A percentile compares a stretch with the other conserved stretches of the same genome.
Evolutionary conservation across 2,329 filamentous ascomycete species (phyloP).

Genomic region (Thielaviopsis musarum): DNA sequence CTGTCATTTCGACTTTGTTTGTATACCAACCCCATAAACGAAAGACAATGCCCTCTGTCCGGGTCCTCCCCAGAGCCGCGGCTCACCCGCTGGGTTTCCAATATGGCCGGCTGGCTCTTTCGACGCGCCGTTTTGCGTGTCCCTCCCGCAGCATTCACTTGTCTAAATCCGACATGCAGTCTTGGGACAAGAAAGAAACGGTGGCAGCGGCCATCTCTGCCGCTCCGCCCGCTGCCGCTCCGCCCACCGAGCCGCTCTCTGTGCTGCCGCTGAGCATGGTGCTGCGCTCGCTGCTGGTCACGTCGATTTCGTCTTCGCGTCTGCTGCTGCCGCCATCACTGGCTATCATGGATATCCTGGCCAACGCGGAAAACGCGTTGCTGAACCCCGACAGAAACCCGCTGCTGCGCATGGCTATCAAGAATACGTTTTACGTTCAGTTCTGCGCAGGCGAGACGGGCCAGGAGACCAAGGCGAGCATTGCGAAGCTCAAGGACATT

Average conservation of each 20-base stretch:
- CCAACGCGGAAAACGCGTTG: conserved; percentile 47
- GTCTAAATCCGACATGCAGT: conserved; percentile 3
- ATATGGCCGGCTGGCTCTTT: neutral
- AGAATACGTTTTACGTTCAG: conserved; percentile 75
- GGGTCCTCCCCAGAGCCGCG: neutral
- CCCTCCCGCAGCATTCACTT: neutral
- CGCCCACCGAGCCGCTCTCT: conserved; percentile 32
- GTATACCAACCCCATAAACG: neutral
- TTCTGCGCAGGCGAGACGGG: conserved; percentile 74
- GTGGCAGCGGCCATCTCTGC: neutral
- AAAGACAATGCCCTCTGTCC: neutral
- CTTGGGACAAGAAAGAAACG: conserved; percentile 7
- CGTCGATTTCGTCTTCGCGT: conserved; percentile 51
- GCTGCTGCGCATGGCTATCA: conserved; percentile 51
- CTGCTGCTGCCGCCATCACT: conserved; percentile 55
- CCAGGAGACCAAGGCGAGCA: conserved; percentile 48
- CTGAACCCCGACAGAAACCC: conserved; percentile 63
- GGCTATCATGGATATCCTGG: conserved; percentile 48
- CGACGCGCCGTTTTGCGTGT: neutral
- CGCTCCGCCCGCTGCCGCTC: too few species aligned
- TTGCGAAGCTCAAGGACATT: conserved; percentile 48
- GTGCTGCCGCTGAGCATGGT: conserved; percentile 50
- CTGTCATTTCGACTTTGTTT: neutral
- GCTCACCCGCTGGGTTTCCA: neutral
- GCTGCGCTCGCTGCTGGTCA: conserved; percentile 52